phyloP scores from a whole-genome alignment of 176 grass and related monocot species.

The Echinochloa phyllopogon region DNA sequence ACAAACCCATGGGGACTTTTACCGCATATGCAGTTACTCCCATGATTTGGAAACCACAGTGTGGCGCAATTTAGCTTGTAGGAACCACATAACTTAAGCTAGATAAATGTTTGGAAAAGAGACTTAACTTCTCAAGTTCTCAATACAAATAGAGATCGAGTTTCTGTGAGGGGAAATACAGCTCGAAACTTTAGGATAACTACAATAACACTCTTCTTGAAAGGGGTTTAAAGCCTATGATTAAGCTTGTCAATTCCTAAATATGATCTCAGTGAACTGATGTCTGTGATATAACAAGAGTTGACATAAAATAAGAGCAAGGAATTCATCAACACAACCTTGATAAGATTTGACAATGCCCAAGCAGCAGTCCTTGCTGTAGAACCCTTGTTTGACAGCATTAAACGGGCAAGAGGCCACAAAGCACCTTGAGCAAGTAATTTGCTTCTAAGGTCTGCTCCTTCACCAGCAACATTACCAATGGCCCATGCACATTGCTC shows the following conservation, averaged over 20 bases:
- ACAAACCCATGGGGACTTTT: not conserved
- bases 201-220: not conserved
- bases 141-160: not conserved
- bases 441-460: conserved; percentile 78
- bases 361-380: conserved; percentile 87
- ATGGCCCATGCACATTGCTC: conserved; percentile 98
- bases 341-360: conserved; percentile 98
- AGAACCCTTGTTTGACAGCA: conserved; percentile 82
- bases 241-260: not conserved
- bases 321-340: conserved; percentile 55
- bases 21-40: not conserved
- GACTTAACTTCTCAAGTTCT: conserved; percentile 19
- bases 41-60: not conserved
- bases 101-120: not conserved
- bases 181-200: not conserved
- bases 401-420: conserved; percentile 73
- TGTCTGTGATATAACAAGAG: conserved; percentile 11
- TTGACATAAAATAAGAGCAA: not conserved
- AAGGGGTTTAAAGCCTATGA: conserved; percentile 5
- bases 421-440: conserved; percentile 90
- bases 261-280: not conserved
- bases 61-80: not conserved
- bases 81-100: not conserved
- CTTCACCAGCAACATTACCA: conserved; percentile 96
- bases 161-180: not conserved